These are phyloP conservation scores for Cordyceps sp. DNA, from an alignment of 2,329 filamentous ascomycete genomes.

Conservation along the genomic window DNA sequence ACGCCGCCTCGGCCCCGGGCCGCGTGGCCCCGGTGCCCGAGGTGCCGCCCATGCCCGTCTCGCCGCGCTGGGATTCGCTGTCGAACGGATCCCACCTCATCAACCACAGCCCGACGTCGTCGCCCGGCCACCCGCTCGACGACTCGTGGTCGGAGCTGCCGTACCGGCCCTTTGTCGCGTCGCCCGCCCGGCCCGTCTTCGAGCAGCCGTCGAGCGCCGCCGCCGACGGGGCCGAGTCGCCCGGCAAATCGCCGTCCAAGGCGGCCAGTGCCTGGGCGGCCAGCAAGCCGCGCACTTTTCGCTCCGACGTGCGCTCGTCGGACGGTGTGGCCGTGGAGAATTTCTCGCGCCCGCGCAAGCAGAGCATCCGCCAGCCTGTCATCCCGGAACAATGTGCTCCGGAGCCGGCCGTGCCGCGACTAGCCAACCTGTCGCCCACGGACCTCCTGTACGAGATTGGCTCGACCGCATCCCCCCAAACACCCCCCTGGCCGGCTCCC, in stretches of 20 bases:
- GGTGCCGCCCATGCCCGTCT: conserved; percentile 16
- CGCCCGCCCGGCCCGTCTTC: conserved; percentile 1
- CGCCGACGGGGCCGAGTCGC: background rate
- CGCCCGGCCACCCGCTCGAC: background rate
- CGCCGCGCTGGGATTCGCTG: conserved; percentile 28
- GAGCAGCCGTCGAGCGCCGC: background rate
- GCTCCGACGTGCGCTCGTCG: conserved; percentile 16
- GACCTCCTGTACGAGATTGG: conserved; percentile 14
- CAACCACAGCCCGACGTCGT: conserved; percentile 2
- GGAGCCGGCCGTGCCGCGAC: conserved; percentile 16
- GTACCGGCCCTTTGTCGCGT: background rate
- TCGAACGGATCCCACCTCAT: conserved; percentile 12
- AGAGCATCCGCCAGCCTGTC: conserved; percentile 29
- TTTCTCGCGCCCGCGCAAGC: conserved; percentile 42
- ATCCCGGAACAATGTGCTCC: conserved; percentile 4
- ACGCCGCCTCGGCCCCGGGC: background rate
- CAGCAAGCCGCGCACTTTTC: conserved; percentile 7
- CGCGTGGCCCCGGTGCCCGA: conserved; percentile 2
- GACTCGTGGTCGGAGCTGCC: conserved; percentile 1
- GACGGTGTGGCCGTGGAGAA: conserved; percentile 29
- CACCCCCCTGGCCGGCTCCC: conserved; percentile 23
- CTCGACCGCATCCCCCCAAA: conserved; percentile 12
- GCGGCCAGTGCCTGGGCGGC: conserved; percentile 7
- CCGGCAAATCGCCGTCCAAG: conserved; percentile 13
- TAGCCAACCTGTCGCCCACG: conserved; percentile 11